Percentiles rank a stretch among this genome's conserved stretches.
These are phyloP conservation scores for Fonsecaea erecta DNA, from an alignment of 2,329 filamentous ascomycete species.

Conservation along the genomic window DNA sequence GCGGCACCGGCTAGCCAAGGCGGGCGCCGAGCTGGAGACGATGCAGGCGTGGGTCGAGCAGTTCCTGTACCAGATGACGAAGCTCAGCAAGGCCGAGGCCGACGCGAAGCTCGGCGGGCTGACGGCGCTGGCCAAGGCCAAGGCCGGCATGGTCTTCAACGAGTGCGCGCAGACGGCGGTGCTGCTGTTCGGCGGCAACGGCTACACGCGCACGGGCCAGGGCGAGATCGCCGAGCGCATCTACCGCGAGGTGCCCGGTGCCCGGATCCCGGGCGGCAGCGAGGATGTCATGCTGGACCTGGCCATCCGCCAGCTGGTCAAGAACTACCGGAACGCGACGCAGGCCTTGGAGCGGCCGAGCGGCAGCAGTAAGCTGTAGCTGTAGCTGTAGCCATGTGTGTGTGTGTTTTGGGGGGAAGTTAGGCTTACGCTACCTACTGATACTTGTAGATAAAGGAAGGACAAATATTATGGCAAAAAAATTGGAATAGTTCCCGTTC, in stretches of 20 bases:
- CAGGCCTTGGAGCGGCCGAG: slow-evolving; percentile 29
- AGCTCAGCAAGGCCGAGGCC: slow-evolving; percentile 56
- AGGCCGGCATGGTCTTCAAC: slow-evolving; percentile 71
- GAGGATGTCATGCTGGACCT: slow-evolving; percentile 75
- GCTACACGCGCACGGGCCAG: slow-evolving; percentile 70
- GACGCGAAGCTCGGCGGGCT: slow-evolving; percentile 67
- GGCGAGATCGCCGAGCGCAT: slow-evolving; percentile 72
- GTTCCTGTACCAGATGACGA: slow-evolving; percentile 54
- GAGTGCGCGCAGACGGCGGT: slow-evolving; percentile 72
- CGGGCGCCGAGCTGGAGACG: slow-evolving; percentile 69
- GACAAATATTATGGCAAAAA: background rate
- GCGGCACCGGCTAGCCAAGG: slow-evolving; percentile 72
- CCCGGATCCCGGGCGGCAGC: slow-evolving; percentile 68
- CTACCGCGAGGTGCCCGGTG: slow-evolving; percentile 65
- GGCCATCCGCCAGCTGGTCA: slow-evolving; percentile 70
- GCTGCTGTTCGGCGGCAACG: slow-evolving; percentile 74
- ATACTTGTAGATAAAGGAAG: background rate
- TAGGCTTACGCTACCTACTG: no score
- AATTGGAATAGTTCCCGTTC: background rate
- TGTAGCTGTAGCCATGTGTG: no score
- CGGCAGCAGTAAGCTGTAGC: slow-evolving; percentile 35
- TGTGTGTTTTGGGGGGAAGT: no score
- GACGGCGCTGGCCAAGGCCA: slow-evolving; percentile 73
- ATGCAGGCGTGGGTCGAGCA: slow-evolving; percentile 69
- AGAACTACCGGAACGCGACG: slow-evolving; percentile 58